A percentile compares a stretch with the other conserved stretches of the same genome.
Conservation (phyloP, 116 monocot species). For the Iris pallida region DNA sequence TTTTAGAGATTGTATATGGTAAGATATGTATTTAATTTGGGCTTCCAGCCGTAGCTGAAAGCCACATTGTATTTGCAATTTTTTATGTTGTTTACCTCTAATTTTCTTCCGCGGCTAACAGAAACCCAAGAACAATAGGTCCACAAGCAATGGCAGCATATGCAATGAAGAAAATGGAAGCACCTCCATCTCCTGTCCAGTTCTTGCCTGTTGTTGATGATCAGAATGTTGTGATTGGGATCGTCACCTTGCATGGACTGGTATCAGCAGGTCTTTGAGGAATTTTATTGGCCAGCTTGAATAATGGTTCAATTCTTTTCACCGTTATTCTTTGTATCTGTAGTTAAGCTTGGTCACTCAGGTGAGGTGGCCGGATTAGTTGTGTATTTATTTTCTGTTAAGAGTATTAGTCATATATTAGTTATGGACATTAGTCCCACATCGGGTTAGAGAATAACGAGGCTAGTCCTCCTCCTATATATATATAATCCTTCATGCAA, state of each 20-base stretch:
- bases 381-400: too few species aligned
- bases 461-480: too few species aligned
- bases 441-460: too few species aligned
- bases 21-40: background rate
- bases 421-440: too few species aligned
- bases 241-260: conserved; percentile 77
- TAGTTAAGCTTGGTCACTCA: background rate
- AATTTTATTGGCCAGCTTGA: background rate
- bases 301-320: background rate
- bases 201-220: conserved; percentile 80
- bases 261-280: conserved; percentile 67
- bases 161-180: conserved; percentile 84
- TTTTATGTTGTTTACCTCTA: background rate
- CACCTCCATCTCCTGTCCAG: conserved; percentile 85
- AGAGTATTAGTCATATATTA: too few species aligned
- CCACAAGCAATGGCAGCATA: conserved; percentile 76
- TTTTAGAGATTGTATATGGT: too few species aligned
- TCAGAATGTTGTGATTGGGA: conserved; percentile 53
- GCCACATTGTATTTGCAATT: background rate
- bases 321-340: background rate
- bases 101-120: conserved; percentile 12
- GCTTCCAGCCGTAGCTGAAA: background rate
- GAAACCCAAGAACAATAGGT: conserved; percentile 62
- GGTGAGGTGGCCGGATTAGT: too few species aligned
- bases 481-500: too few species aligned